A percentile compares a stretch with the other conserved stretches of the same genome.
These are phyloP conservation scores for Glycine tomentella DNA, from an alignment of 306 rosid species.

Conservation along the genomic window DNA sequence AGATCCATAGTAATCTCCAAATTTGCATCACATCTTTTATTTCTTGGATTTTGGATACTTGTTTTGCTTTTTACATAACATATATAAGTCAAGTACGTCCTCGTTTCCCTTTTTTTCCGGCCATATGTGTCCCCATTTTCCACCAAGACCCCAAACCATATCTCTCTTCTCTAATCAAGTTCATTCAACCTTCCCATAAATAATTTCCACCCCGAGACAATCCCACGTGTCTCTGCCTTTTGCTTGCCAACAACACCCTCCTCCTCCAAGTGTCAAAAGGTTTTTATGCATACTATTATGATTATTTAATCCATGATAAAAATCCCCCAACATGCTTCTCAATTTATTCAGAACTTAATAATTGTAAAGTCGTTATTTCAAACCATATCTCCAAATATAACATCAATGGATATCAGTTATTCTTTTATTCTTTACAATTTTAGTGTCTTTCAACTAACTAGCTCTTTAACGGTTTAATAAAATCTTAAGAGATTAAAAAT, in stretches of 20 bases:
- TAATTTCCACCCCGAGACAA: slow-evolving; percentile 25
- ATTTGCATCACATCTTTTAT: slow-evolving; percentile 42
- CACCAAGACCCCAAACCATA: slow-evolving; percentile 2
- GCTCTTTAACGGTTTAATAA: too few relatives aligned
- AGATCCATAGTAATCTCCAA: slow-evolving; percentile 61
- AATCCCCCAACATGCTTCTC: not conserved
- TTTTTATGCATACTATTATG: too few relatives aligned
- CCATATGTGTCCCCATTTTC: not conserved
- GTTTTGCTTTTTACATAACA: slow-evolving; percentile 43
- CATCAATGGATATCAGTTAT: not conserved
- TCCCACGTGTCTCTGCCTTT: slow-evolving; percentile 41
- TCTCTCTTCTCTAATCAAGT: not conserved
- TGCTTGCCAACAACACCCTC: not conserved
- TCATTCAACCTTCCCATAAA: slow-evolving; percentile 5
- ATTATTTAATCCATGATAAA: too few relatives aligned
- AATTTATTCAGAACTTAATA: not conserved
- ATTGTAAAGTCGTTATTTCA: not conserved
- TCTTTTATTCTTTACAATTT: not conserved
- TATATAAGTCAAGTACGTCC: slow-evolving; percentile 26
- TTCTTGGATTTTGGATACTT: slow-evolving; percentile 40
- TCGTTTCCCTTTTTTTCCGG: not conserved
- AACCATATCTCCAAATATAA: not conserved
- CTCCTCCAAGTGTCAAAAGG: slow-evolving; percentile 1
- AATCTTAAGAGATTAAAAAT: too few relatives aligned
- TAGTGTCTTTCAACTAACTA: not conserved